phyloP scores from a whole-genome alignment of 164 flowering plant genomes.

The Vitis vinifera region DNA sequence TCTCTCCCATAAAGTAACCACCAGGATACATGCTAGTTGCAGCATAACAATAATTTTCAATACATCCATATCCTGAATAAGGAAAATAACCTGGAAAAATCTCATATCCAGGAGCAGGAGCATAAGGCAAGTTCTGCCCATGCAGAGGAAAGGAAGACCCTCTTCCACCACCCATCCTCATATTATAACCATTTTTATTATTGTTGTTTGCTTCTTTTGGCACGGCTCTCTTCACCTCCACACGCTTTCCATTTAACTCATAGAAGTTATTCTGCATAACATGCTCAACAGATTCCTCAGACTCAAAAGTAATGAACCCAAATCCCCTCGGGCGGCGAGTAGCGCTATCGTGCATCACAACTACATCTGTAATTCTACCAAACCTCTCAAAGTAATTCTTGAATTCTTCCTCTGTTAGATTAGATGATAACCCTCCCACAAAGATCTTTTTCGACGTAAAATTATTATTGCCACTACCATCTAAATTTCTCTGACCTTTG shows the following conservation, averaged over 20 bases:
- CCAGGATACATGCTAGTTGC: slow-evolving; percentile 27
- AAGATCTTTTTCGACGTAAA: slow-evolving; percentile 71
- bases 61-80: slow-evolving; percentile 23
- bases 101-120: slow-evolving; percentile 32
- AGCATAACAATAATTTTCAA: slow-evolving; percentile 31
- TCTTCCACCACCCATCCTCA: slow-evolving; percentile 23
- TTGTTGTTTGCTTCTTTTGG: slow-evolving; percentile 50
- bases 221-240: slow-evolving; percentile 80
- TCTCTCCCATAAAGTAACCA: slow-evolving; percentile 40
- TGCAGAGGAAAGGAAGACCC: slow-evolving; percentile 26
- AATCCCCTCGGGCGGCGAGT: slow-evolving; percentile 76
- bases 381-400: slow-evolving; percentile 59
- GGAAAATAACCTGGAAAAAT: slow-evolving; percentile 26
- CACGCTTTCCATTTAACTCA: slow-evolving; percentile 53
- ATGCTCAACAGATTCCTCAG: slow-evolving; percentile 68
- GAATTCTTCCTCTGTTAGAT: slow-evolving; percentile 59
- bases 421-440: slow-evolving; percentile 76
- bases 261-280: slow-evolving; percentile 57
- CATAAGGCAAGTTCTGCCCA: slow-evolving; percentile 20
- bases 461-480: slow-evolving; percentile 18
- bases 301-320: slow-evolving; percentile 73
- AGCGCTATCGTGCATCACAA: slow-evolving; percentile 61
- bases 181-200: slow-evolving; percentile 16
- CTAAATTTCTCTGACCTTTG: slow-evolving; percentile 22
- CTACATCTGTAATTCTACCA: slow-evolving; percentile 66